phyloP scores from a whole-genome alignment of 129 eudicot species.

The Saposhnikovia divaricata region DNA sequence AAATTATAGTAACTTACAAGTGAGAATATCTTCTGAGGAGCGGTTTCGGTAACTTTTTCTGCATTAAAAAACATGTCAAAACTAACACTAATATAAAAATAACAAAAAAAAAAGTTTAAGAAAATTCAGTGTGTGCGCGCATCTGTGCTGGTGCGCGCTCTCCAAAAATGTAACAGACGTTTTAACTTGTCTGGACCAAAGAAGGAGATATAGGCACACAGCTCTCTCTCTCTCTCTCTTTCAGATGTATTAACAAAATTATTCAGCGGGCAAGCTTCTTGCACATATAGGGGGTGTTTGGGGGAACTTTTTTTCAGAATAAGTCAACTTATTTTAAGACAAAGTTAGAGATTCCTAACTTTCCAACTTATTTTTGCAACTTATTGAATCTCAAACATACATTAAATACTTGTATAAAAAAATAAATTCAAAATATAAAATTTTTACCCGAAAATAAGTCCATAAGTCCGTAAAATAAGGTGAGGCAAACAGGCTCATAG shows the following conservation, averaged over 20 bases:
- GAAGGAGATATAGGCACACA: background rate
- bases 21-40: slow-evolving; percentile 34
- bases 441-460: too few species aligned
- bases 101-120: background rate
- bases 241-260: background rate
- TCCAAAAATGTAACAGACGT: background rate
- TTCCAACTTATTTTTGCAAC: too few species aligned
- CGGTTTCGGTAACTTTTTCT: slow-evolving; percentile 38
- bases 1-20: slow-evolving; percentile 32
- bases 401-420: too few species aligned
- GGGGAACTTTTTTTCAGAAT: too few species aligned
- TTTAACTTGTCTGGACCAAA: background rate
- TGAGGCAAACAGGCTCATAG: too few species aligned
- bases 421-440: too few species aligned
- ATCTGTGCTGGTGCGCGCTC: background rate
- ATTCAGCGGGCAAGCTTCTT: background rate
- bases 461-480: too few species aligned
- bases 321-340: too few species aligned
- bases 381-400: too few species aligned
- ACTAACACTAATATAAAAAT: background rate
- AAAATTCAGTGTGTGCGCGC: background rate
- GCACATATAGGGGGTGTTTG: too few species aligned
- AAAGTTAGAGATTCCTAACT: too few species aligned
- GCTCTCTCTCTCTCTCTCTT: background rate
- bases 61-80: slow-evolving; percentile 20